These are phyloP conservation scores for Aspergillus novofumigatus DNA, from an alignment of 2,329 filamentous ascomycete species.

Conservation along the genomic window DNA sequence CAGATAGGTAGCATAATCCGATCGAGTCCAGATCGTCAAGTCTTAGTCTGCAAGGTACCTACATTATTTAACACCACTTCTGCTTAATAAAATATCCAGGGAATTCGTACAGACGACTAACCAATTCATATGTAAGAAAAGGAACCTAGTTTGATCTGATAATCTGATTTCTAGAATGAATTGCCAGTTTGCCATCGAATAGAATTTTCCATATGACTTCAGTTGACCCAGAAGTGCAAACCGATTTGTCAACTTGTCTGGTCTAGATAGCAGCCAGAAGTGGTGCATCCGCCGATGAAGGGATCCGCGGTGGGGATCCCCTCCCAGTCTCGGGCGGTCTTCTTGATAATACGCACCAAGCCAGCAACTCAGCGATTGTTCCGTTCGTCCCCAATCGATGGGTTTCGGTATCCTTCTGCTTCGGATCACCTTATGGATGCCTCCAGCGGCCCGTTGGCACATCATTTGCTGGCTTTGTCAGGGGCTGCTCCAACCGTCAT, in stretches of 20 bases:
- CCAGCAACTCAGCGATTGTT: slow-evolving; percentile 14
- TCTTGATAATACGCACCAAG: slow-evolving; percentile 26
- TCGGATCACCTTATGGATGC: slow-evolving; percentile 30
- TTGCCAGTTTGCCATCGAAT: background rate
- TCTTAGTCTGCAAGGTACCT: background rate
- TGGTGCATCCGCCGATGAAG: slow-evolving; percentile 2
- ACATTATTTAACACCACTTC: background rate
- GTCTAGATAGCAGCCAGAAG: slow-evolving; percentile 14
- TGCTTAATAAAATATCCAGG: background rate
- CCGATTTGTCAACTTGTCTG: slow-evolving; percentile 19
- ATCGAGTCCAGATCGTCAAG: background rate
- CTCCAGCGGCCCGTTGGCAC: slow-evolving; percentile 11
- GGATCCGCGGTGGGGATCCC: slow-evolving; percentile 14
- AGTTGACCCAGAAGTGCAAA: background rate
- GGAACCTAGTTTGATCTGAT: background rate
- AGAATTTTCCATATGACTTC: slow-evolving; percentile 1
- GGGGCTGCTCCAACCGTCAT: slow-evolving; percentile 1
- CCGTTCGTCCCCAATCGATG: slow-evolving; percentile 26
- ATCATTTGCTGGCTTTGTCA: slow-evolving; percentile 8
- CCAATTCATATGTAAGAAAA: background rate
- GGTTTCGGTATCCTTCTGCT: slow-evolving; percentile 35
- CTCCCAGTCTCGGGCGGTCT: slow-evolving; percentile 32
- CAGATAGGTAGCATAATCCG: background rate
- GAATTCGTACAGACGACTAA: background rate
- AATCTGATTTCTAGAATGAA: background rate